A percentile compares a stretch with the other conserved stretches of the same genome.
Conservation (phyloP, 148 eudicot genomes). For the Persicaria maculosa region DNA sequence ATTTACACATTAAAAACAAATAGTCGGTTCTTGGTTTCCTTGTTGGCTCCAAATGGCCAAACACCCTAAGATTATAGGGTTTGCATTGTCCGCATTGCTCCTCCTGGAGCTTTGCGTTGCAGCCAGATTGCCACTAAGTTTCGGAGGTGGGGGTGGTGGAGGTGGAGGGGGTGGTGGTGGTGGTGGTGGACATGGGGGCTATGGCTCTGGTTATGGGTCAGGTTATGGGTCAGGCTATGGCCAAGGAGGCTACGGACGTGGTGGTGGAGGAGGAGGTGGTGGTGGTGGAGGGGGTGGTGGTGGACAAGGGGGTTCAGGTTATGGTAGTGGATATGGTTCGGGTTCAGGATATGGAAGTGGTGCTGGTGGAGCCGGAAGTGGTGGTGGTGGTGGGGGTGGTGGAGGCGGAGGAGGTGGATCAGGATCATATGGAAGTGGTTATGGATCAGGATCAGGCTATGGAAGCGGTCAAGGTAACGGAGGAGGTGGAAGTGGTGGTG, state of each 20-base stretch:
- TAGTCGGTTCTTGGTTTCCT: no score
- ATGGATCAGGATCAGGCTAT: background rate
- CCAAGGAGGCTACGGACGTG: background rate
- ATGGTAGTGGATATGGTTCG: background rate
- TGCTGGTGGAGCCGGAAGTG: background rate
- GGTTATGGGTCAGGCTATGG: background rate
- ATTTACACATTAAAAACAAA: no score
- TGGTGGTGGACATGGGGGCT: background rate
- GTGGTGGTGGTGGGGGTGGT: background rate
- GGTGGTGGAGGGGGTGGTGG: background rate
- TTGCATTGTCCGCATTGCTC: no score
- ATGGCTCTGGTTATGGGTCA: no score
- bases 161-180: background rate
- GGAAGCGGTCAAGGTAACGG: no score
- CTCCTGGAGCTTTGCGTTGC: background rate
- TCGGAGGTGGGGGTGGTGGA: background rate
- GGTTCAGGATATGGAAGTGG: background rate
- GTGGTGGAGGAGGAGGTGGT: background rate
- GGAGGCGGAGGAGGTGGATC: no score
- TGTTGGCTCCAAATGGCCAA: background rate
- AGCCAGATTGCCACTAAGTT: background rate
- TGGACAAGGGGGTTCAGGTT: background rate
- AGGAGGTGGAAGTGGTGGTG: no score
- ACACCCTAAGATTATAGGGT: background rate
- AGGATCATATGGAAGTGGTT: background rate